A percentile compares a stretch with the other conserved stretches of the same genome.
These are phyloP conservation scores for Colletotrichum nymphaeae DNA, from an alignment of 2,329 filamentous ascomycete genomes.

Conservation along the genomic window DNA sequence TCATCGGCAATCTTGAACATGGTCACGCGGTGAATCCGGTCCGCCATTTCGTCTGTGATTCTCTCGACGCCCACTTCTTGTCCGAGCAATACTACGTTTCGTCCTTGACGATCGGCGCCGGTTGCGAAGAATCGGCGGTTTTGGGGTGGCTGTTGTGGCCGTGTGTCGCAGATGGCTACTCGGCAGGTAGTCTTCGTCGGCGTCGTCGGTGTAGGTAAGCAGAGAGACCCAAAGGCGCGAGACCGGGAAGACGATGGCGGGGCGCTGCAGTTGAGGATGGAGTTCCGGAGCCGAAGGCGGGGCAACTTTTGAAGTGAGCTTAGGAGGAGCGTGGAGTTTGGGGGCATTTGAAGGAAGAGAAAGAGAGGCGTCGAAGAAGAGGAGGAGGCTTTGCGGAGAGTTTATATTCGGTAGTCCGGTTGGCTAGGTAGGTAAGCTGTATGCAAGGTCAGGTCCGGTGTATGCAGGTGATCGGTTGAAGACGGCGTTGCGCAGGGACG, in stretches of 20 bases:
- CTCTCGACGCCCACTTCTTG: background rate
- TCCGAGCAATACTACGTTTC: background rate
- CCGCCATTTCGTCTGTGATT: conserved; percentile 49
- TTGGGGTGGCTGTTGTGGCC: background rate
- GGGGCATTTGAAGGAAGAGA: background rate
- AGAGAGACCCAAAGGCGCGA: background rate
- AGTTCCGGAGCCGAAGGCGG: background rate
- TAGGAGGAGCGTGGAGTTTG: background rate
- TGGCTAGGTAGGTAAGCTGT: background rate
- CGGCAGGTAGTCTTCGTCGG: background rate
- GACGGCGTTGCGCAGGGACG: background rate
- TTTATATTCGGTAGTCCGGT: conserved; percentile 11
- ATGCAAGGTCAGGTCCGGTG: background rate
- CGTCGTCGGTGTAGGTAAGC: background rate
- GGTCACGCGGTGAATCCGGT: conserved; percentile 60
- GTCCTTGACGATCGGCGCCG: background rate
- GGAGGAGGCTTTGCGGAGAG: conserved; percentile 8
- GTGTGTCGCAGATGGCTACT: background rate
- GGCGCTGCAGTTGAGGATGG: background rate
- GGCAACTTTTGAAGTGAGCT: background rate
- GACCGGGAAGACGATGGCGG: background rate
- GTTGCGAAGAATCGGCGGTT: background rate
- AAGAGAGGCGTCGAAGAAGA: background rate
- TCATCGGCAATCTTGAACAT: conserved; percentile 64
- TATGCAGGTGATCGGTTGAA: conserved; percentile 5